phyloP scores from a whole-genome alignment of 2,329 filamentous ascomycete species.

The Epichloe festucae region DNA sequence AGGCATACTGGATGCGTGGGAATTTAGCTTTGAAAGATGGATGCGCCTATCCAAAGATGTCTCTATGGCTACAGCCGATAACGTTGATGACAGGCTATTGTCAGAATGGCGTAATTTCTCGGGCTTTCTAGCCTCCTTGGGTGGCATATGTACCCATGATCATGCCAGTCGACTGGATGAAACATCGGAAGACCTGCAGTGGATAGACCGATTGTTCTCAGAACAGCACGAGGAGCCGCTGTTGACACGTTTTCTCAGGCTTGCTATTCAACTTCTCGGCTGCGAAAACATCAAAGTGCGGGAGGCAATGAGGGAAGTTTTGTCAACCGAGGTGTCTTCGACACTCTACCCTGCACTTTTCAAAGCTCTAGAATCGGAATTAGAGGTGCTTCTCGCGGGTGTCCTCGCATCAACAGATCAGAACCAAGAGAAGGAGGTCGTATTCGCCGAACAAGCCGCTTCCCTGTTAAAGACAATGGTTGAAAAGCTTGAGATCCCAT shows the following conservation, averaged over 20 bases:
- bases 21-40: constrained; percentile 52
- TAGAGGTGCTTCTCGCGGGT: constrained; percentile 49
- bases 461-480: constrained; percentile 50
- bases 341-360: constrained; percentile 50
- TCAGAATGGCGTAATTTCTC: constrained; percentile 58
- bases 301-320: constrained; percentile 52
- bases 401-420: constrained; percentile 37
- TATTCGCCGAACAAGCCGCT: constrained; percentile 55
- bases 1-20: constrained; percentile 58
- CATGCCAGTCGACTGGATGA: constrained; percentile 46
- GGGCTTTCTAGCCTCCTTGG: constrained; percentile 53
- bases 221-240: constrained; percentile 49
- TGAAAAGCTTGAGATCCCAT: constrained; percentile 49
- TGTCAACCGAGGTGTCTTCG: constrained; percentile 52
- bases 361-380: constrained; percentile 50
- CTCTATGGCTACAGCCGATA: constrained; percentile 36
- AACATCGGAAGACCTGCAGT: constrained; percentile 41
- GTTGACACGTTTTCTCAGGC: constrained; percentile 44
- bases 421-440: constrained; percentile 45
- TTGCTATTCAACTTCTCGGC: constrained; percentile 52
- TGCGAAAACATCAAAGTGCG: constrained; percentile 51
- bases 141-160: constrained; percentile 51
- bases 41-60: constrained; percentile 50
- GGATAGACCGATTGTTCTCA: constrained; percentile 49
- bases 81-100: constrained; percentile 40